These are phyloP conservation scores for Eragrostis curvula DNA, from an alignment of 176 grass and related monocot genomes.

Conservation along the genomic window DNA sequence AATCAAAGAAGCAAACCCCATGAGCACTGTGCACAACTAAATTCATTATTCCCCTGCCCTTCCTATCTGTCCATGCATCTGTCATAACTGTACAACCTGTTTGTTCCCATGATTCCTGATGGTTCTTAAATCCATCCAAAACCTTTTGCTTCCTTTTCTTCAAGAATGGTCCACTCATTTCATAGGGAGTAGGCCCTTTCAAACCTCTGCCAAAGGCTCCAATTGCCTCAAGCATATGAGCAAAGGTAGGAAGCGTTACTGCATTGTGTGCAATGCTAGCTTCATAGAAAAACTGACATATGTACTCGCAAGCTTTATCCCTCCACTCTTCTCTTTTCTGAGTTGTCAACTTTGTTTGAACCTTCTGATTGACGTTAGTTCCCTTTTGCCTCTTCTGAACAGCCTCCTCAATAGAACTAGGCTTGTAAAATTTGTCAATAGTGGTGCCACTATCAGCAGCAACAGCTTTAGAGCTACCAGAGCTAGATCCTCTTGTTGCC, in stretches of 20 bases:
- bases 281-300: neutral
- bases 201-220: neutral
- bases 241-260: neutral
- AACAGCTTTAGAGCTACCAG: neutral
- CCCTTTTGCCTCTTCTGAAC: neutral
- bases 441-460: neutral
- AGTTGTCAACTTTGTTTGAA: neutral
- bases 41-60: neutral
- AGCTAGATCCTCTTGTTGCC: neutral
- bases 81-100: conserved; percentile 15
- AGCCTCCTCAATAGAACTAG: neutral
- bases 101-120: conserved; percentile 12
- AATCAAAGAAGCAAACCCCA: neutral
- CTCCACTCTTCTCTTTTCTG: neutral
- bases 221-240: neutral
- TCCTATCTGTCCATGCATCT: conserved; percentile 14
- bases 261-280: neutral
- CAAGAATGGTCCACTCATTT: conserved; percentile 7
- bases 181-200: neutral
- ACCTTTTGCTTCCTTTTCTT: conserved; percentile 19
- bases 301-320: neutral
- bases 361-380: neutral
- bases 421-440: neutral
- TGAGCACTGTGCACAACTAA: conserved; percentile 15
- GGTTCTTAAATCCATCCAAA: neutral